A percentile compares a stretch with the other conserved stretches of the same genome.
These are phyloP conservation scores for Pistacia integerrima DNA, from an alignment of 345 rosid genomes.

Conservation along the genomic window DNA sequence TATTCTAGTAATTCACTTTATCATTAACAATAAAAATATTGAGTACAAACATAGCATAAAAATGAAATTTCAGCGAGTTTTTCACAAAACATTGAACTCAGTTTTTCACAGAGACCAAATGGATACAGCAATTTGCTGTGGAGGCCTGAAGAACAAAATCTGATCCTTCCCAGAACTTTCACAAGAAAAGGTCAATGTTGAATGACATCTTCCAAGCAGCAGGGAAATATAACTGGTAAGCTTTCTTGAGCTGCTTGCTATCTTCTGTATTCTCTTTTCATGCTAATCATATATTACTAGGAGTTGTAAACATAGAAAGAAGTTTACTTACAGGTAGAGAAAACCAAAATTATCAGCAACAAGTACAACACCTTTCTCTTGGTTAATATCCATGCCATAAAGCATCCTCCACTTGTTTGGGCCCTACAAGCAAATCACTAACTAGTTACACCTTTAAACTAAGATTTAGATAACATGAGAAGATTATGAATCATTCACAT, in stretches of 20 bases:
- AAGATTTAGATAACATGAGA: not conserved
- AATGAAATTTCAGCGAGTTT: not conserved
- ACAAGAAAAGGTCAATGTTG: not conserved
- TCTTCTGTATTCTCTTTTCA: not conserved
- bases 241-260: not conserved
- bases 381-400: constrained; percentile 89
- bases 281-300: not conserved
- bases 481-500: not conserved
- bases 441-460: not conserved
- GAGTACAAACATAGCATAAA: not conserved
- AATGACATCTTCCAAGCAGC: not conserved
- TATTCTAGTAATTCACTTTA: not conserved
- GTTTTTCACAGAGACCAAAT: not conserved
- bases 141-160: not conserved
- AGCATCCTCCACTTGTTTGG: constrained; percentile 84
- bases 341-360: constrained; percentile 85
- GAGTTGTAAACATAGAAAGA: not conserved
- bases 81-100: not conserved
- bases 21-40: not conserved
- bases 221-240: not conserved
- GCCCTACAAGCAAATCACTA: constrained; percentile 47
- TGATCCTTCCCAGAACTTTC: not conserved
- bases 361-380: constrained; percentile 75
- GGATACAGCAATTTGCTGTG: not conserved
- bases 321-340: constrained; percentile 71